Evolutionary conservation across 1,284 basidiomycete species (phyloP).

Genomic region (Sphaerobolus stellatus): DNA sequence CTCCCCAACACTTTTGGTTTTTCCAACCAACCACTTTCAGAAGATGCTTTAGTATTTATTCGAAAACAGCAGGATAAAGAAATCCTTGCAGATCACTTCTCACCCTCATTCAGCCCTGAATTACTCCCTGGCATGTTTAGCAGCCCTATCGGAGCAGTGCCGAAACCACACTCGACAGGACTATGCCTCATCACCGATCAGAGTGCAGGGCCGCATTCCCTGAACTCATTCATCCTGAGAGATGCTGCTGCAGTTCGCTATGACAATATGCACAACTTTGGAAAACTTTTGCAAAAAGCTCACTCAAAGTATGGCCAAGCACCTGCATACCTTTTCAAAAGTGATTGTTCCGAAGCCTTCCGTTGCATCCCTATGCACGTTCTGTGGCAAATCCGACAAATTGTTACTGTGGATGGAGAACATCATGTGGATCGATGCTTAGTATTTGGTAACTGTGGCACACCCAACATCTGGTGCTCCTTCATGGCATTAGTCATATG

Average conservation of each 20-base stretch:
- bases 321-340: not conserved
- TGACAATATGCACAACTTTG: constrained; percentile 15
- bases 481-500: constrained; percentile 36
- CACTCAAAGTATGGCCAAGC: constrained; percentile 1
- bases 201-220: constrained; percentile 30
- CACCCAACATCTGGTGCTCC: constrained; percentile 28
- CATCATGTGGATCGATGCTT: constrained; percentile 31
- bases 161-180: too few species aligned
- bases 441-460: constrained; percentile 32
- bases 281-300: not conserved
- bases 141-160: too few species aligned
- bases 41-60: not conserved
- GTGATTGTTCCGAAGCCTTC: not conserved
- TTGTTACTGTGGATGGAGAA: constrained; percentile 24
- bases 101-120: not conserved
- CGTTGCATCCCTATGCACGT: not conserved
- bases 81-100: not conserved
- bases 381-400: too few species aligned
- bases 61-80: not conserved
- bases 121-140: constrained; percentile 6
- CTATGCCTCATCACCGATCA: constrained; percentile 41
- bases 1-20: not conserved
- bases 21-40: not conserved
- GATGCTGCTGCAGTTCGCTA: constrained; percentile 8
- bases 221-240: constrained; percentile 38